These are phyloP conservation scores for Arthromyces matolae DNA, from an alignment of 768 basidiomycete genomes.

Conservation along the genomic window DNA sequence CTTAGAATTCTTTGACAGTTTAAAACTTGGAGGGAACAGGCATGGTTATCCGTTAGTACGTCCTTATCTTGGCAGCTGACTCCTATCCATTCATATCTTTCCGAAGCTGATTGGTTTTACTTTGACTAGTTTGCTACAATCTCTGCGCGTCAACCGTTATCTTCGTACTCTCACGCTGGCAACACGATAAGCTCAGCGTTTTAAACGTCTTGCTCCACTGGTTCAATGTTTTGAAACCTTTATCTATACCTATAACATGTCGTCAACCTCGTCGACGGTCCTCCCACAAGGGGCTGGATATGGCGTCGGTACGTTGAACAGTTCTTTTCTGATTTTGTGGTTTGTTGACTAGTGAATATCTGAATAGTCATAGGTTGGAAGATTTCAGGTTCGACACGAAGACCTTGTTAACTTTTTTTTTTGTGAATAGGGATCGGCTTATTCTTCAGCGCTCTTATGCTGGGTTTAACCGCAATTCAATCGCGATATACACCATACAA, in stretches of 20 bases:
- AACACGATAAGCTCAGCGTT: neutral
- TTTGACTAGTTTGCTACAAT: too few relatives aligned
- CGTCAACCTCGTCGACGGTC: constrained; percentile 3
- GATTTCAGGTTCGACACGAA: neutral
- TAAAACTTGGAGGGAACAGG: too few relatives aligned
- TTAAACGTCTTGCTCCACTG: neutral
- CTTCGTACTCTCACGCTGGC: neutral
- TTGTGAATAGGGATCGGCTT: constrained; percentile 69
- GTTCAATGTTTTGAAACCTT: neutral
- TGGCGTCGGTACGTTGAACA: constrained; percentile 20
- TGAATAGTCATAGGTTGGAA: constrained; percentile 47
- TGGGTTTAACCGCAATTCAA: constrained; percentile 75
- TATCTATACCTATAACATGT: neutral
- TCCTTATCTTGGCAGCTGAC: too few relatives aligned
- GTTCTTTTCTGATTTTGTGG: neutral
- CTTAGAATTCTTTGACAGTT: too few relatives aligned
- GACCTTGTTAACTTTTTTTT: neutral
- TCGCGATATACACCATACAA: constrained; percentile 81
- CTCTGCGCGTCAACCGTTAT: too few relatives aligned
- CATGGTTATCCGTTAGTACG: too few relatives aligned
- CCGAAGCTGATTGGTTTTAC: too few relatives aligned
- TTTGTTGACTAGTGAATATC: neutral
- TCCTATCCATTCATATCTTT: too few relatives aligned
- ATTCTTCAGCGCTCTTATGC: constrained; percentile 83
- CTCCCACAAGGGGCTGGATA: constrained; percentile 18